Evolutionary conservation across 2,329 filamentous ascomycete species (phyloP).

Genomic region (Stagonosporopsis tanaceti): DNA sequence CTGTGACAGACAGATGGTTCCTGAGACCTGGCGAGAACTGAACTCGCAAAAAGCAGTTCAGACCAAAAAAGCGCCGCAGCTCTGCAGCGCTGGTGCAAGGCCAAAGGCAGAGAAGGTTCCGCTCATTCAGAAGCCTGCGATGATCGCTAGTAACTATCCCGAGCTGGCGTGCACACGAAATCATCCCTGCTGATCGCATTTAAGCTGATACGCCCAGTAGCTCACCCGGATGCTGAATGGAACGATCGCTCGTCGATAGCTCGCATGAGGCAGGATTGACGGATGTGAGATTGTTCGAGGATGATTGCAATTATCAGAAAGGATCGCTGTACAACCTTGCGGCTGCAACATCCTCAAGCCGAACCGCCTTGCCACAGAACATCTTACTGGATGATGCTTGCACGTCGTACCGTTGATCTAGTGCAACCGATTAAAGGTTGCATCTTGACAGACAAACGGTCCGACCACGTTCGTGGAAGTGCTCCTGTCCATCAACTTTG

Average conservation of each 20-base stretch:
- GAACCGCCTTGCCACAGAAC: conserved; percentile 29
- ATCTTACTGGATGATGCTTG: conserved; percentile 11
- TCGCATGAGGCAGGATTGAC: conserved; percentile 25
- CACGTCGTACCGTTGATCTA: conserved; percentile 21
- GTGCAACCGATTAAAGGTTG: conserved; percentile 24
- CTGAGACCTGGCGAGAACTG: not conserved
- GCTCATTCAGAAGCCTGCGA: not conserved
- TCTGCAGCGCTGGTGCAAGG: not conserved
- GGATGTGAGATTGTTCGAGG: conserved; percentile 25
- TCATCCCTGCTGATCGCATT: conserved; percentile 34
- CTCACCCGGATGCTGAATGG: conserved; percentile 18
- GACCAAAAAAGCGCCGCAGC: not conserved
- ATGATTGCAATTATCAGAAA: conserved; percentile 22
- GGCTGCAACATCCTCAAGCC: conserved; percentile 36
- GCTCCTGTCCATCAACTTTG: conserved; percentile 17
- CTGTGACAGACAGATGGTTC: conserved; percentile 17
- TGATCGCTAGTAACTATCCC: conserved; percentile 31
- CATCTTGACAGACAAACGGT: conserved; percentile 39
- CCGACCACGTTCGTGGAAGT: conserved; percentile 21
- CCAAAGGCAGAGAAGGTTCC: not conserved
- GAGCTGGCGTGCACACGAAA: conserved; percentile 23
- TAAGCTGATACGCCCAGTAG: conserved; percentile 22
- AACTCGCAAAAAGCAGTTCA: not conserved
- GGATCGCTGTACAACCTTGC: conserved; percentile 39
- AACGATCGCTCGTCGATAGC: conserved; percentile 21